Conservation (phyloP, 2,329 filamentous ascomycete genomes). For the Trichoderma breve region DNA sequence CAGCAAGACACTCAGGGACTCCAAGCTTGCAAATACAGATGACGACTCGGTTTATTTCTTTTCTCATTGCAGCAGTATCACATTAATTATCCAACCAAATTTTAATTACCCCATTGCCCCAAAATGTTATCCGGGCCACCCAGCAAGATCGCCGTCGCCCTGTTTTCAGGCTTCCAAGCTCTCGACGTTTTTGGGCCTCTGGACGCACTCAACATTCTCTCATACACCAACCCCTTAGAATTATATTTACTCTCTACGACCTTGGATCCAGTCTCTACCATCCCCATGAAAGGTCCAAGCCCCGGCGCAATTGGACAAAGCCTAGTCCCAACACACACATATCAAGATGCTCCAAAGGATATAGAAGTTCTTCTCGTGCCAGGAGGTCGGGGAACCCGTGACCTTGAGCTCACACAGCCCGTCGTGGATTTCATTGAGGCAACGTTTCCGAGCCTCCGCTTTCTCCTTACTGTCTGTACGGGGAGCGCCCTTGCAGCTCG, state of each 20-base stretch:
- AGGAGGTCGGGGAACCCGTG: constrained; percentile 36
- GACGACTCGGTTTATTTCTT: neutral
- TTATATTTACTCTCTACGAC: constrained; percentile 31
- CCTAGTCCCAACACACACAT: constrained; percentile 39
- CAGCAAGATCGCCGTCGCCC: constrained; percentile 33
- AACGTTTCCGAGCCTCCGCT: constrained; percentile 44
- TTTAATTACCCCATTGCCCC: neutral
- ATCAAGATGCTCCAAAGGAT: constrained; percentile 34
- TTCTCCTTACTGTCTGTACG: constrained; percentile 62
- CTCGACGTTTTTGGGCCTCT: constrained; percentile 43
- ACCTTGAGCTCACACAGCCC: constrained; percentile 24
- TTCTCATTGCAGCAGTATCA: neutral
- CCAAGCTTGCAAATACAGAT: neutral
- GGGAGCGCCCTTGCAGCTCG: constrained; percentile 54
- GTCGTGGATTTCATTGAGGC: constrained; percentile 43
- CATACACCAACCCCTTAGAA: constrained; percentile 24
- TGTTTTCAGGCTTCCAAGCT: constrained; percentile 38
- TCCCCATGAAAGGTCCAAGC: neutral
- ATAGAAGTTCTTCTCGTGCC: constrained; percentile 41
- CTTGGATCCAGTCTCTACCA: constrained; percentile 32
- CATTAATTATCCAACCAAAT: neutral
- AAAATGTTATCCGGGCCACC: neutral
- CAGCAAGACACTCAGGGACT: neutral
- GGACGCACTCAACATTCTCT: constrained; percentile 35
- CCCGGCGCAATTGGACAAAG: constrained; percentile 30